Conservation (phyloP, 345 rosid species). For the Arabis alpina region DNA sequence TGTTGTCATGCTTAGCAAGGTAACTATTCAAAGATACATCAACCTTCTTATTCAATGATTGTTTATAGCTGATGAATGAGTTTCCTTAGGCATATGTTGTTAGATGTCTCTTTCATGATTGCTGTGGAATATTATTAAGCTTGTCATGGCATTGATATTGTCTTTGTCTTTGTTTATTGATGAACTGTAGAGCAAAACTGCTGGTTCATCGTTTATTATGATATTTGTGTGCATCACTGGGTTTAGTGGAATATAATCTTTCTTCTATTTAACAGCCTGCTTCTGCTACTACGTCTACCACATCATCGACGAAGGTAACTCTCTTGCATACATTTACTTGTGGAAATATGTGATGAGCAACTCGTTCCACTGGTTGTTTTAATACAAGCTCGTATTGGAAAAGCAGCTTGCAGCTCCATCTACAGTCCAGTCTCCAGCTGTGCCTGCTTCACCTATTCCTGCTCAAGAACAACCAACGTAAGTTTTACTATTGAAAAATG, state of each 20-base stretch:
- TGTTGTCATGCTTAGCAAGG: conserved; percentile 99
- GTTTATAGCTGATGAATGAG: conserved; percentile 18
- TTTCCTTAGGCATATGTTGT: conserved; percentile 11
- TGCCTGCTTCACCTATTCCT: conserved; percentile 49
- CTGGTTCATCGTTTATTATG: conserved; percentile 43
- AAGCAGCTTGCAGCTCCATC: conserved; percentile 36
- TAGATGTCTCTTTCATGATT: conserved; percentile 8
- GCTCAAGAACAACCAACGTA: conserved; percentile 57
- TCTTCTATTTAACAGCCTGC: conserved; percentile 55
- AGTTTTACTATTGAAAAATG: conserved; percentile 33
- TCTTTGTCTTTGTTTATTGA: conserved; percentile 28
- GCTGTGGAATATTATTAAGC: conserved; percentile 6
- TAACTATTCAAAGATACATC: conserved; percentile 15
- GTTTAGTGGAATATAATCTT: neutral
- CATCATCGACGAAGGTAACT: conserved; percentile 48
- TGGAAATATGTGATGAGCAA: conserved; percentile 14
- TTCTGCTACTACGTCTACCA: conserved; percentile 51
- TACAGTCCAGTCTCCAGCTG: conserved; percentile 45
- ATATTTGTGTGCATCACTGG: conserved; percentile 2
- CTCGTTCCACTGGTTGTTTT: neutral
- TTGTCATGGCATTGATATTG: conserved; percentile 21
- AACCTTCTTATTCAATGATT: no score
- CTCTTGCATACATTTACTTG: conserved; percentile 13
- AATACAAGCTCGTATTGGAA: conserved; percentile 21
- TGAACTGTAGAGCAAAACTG: conserved; percentile 67